Base-by-base conservation (phyloP, 1,284 basidiomycete species). In the Earliella scabrosa region DNA sequence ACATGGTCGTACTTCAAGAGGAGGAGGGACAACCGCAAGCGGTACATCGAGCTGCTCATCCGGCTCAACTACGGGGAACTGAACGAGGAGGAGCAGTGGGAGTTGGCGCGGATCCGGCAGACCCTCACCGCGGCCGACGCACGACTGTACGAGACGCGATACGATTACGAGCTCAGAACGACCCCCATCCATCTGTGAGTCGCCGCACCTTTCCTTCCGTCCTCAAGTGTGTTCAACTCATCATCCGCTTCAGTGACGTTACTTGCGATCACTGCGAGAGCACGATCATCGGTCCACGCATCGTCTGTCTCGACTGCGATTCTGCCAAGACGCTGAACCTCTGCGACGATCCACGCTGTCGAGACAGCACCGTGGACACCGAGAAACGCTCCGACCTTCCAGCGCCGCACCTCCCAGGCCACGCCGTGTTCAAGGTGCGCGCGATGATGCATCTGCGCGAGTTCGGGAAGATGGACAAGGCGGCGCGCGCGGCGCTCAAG, bases 271-370 rank as follows among this genome's bases (percentile, higher is more conserved):
- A 54, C 24, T 54, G 53, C 32, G 53, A 54, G 20, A 54, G 47
- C 46, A 54, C 53, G 9, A 54, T 54, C 46, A 50, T 54, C 14
- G 53, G 53, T 18, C 41, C 53, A 1, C 53, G 53, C 26, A 39
- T 54, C 14, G 24, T 56, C 44, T 56, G 54, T 32, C 49, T 56
- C 23, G 54, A 56, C 44, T 56, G 54, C 39, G 54, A 56, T 36
- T 34, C 48, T 16, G 20, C 21, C 7, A 50, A 38, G 20, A 45
- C 50, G 11, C 32, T 56, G 7, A 51, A 56, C 44, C 49, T 56
- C 11, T 56, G 54, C 34, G 54, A 56, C 45, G 49, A 56, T n/a
- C 29, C 54, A 38, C 48, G 48, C 9, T 56, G 54, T 18, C 35
- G 48, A 29, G 23, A 27, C 44, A 43, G 43, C 29, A n/a, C 32